These are phyloP conservation scores for Sporothrix brasiliensis DNA, from an alignment of 2,329 filamentous ascomycete genomes.

Conservation along the genomic window DNA sequence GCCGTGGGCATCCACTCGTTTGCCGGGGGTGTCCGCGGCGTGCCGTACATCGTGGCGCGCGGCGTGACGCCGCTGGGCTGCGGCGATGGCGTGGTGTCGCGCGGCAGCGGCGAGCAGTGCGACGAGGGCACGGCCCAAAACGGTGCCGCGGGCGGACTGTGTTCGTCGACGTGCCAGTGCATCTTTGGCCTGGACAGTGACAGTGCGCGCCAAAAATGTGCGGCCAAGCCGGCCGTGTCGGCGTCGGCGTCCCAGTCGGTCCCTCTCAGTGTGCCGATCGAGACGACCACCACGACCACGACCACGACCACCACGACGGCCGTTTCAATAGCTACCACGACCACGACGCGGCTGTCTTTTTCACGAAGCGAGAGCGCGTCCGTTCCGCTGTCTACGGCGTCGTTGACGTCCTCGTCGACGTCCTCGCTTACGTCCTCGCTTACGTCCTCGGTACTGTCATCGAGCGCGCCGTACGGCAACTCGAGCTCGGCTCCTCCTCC, in stretches of 20 bases:
- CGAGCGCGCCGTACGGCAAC: neutral
- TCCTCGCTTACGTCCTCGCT: neutral
- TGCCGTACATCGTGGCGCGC: constrained; percentile 50
- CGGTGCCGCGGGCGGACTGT: constrained; percentile 42
- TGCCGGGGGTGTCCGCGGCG: constrained; percentile 44
- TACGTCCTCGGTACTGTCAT: neutral
- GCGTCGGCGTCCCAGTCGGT: neutral
- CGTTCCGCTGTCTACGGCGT: neutral
- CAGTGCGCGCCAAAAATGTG: constrained; percentile 30
- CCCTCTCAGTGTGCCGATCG: neutral
- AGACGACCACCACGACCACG: constrained; percentile 15
- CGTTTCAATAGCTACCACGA: neutral
- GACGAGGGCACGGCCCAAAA: constrained; percentile 44
- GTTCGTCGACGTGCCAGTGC: constrained; percentile 47
- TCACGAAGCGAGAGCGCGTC: neutral
- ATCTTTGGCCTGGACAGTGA: constrained; percentile 39
- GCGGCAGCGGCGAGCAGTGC: constrained; percentile 46
- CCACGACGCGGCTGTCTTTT: neutral
- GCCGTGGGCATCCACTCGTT: constrained; percentile 43
- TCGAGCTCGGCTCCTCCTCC: neutral
- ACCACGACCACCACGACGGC: constrained; percentile 17
- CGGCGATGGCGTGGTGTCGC: constrained; percentile 45
- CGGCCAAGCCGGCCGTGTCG: neutral
- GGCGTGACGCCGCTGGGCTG: constrained; percentile 48
- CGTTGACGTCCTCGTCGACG: neutral